Evolutionary conservation across 148 eudicot species (phyloP), one percentile per base, ranked within the genome.

Genomic region (Nepenthes gracilis): DNA sequence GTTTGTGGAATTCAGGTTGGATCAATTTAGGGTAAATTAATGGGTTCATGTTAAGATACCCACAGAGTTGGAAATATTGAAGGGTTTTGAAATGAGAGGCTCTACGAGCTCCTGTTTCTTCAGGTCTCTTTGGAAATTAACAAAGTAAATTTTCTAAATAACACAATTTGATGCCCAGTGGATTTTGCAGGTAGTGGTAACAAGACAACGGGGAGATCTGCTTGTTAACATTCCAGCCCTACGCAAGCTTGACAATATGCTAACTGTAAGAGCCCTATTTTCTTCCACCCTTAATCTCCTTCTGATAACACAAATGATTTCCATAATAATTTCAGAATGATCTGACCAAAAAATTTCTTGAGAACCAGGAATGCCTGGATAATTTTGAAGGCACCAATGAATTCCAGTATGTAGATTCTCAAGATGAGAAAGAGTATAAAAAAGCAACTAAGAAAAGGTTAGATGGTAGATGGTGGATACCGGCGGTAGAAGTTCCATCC

Each of bases 231-330:
- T 90, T 43, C 97, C 97, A 11, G 95, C 92, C 14, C 75, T 90
- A 43, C 81, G 86, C 43, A 87, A 90, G 69, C 85, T 90, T 2
- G 97, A 90, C 37, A 65, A 83, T 32, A 90, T 90, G 97, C 95
- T 90, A 57, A 77, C 81, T 49, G 97, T 90, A 80, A 84, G 90
- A 23, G 23, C 23, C 23, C 23, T 23, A 23, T 23, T 23, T 23
- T 23, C 23, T 23, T 49, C 53, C 15, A 5, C 53, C 2, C 15
- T 12, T 6, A 10, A 11, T 12, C 15, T 40, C 8, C 8, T 3
- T 4, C 8, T 40, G 8, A 49, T 11, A 49, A 2, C 10, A 49
- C 6, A 12, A 49, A 49, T n/a, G 13, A 11, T n/a, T 49, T 12
- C 32, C 51, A 2, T 0, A 12, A 49, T 10, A 5, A 5, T n/a